Percentiles rank a stretch among this genome's conserved stretches.
Conservation (phyloP, 345 rosid genomes). For the Combretum micranthum region DNA sequence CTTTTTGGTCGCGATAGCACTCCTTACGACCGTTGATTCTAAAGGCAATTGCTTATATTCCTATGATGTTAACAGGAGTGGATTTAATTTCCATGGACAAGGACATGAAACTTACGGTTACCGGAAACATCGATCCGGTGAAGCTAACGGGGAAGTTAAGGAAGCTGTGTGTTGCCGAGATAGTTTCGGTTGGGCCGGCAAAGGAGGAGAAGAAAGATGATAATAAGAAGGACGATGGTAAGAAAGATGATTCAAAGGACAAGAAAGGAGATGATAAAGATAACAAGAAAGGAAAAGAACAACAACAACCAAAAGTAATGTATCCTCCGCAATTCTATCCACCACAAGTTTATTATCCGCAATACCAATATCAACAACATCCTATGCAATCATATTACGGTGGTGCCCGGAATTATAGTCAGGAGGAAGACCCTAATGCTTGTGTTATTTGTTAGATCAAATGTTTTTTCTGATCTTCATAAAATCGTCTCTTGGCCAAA, state of each 20-base stretch:
- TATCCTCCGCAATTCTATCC: no score
- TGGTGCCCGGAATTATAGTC: slow-evolving; percentile 6
- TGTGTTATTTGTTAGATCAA: slow-evolving; percentile 34
- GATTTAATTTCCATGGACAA: slow-evolving; percentile 15
- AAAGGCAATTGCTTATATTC: slow-evolving; percentile 5
- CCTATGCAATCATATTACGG: slow-evolving; percentile 6
- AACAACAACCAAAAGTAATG: no score
- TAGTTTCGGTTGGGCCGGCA: slow-evolving; percentile 17
- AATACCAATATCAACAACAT: slow-evolving; percentile 18
- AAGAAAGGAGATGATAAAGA: slow-evolving; percentile 14
- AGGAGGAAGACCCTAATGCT: slow-evolving; percentile 31
- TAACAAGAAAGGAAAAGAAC: no score
- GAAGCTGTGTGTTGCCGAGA: slow-evolving; percentile 5
- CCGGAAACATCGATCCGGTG: slow-evolving; percentile 15
- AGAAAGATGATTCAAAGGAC: slow-evolving; percentile 10
- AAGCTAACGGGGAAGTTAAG: slow-evolving; percentile 14
- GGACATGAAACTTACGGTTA: slow-evolving; percentile 20
- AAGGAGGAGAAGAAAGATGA: slow-evolving; percentile 18
- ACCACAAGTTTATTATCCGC: slow-evolving; percentile 6
- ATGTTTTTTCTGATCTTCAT: background rate
- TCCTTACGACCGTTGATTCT: no score
- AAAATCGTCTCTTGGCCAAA: background rate
- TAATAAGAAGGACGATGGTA: slow-evolving; percentile 14
- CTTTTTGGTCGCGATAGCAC: no score
- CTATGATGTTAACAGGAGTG: slow-evolving; percentile 7